These are phyloP conservation scores for Craspedostauros australis DNA, from an alignment of 108 stramenopile species.

Conservation along the genomic window DNA sequence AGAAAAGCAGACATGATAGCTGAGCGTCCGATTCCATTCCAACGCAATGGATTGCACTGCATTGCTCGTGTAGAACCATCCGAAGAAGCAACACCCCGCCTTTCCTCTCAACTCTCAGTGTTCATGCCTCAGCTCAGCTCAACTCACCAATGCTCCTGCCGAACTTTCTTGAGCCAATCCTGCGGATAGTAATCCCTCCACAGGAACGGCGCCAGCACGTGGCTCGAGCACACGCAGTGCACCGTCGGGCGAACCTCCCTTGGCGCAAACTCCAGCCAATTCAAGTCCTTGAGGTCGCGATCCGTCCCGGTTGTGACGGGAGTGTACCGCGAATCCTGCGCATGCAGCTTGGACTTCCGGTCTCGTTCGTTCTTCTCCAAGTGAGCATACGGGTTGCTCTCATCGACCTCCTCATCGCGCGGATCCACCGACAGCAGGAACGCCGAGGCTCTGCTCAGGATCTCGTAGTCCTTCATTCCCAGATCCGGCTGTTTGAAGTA, in stretches of 20 bases:
- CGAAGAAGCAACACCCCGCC: not conserved
- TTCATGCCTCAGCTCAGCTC: too few species aligned
- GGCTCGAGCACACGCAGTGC: slow-evolving; percentile 71
- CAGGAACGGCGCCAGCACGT: slow-evolving; percentile 72
- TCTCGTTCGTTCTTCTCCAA: slow-evolving; percentile 32
- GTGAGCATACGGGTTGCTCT: slow-evolving; percentile 30
- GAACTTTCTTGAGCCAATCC: slow-evolving; percentile 64
- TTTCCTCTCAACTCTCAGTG: not conserved
- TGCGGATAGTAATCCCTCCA: slow-evolving; percentile 84
- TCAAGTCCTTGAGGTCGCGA: slow-evolving; percentile 49
- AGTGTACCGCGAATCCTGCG: slow-evolving; percentile 46
- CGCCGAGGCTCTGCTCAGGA: slow-evolving; percentile 67
- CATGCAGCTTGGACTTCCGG: slow-evolving; percentile 33
- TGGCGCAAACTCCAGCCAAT: slow-evolving; percentile 81
- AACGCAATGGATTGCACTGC: too few species aligned
- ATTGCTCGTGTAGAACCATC: too few species aligned
- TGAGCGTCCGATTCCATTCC: too few species aligned
- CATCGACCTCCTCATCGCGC: slow-evolving; percentile 8
- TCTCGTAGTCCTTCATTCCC: slow-evolving; percentile 85
- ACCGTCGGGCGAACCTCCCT: slow-evolving; percentile 58
- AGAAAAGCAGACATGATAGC: too few species aligned
- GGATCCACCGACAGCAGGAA: slow-evolving; percentile 73
- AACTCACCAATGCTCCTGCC: slow-evolving; percentile 65
- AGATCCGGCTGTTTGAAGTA: slow-evolving; percentile 77
- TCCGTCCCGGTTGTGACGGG: slow-evolving; percentile 48